A percentile compares a stretch with the other conserved stretches of the same genome.
Conservation (phyloP, 2,329 filamentous ascomycete genomes). For the Ambrosiella beaveri region DNA sequence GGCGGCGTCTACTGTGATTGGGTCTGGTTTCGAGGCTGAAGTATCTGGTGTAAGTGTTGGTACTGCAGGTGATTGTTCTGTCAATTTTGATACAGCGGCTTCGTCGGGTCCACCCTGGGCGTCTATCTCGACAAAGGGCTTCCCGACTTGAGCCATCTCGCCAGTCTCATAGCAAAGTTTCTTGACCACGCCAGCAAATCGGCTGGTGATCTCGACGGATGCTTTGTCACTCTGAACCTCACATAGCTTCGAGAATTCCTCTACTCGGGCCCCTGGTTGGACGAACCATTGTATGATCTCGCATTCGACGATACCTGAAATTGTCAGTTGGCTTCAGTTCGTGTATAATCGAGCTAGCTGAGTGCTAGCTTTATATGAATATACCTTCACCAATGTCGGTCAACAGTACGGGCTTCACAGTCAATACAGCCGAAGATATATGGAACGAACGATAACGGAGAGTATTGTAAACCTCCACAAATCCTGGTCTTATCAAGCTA, state of each 20-base stretch:
- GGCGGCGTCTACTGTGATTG: too few relatives aligned
- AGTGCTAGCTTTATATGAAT: constrained; percentile 13
- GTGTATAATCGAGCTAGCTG: background rate
- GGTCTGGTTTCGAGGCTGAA: too few relatives aligned
- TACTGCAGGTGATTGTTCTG: background rate
- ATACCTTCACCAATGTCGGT: constrained; percentile 75
- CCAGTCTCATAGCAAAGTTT: constrained; percentile 91
- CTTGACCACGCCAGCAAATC: constrained; percentile 89
- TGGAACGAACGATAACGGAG: background rate
- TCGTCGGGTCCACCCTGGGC: constrained; percentile 52
- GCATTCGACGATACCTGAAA: constrained; percentile 81
- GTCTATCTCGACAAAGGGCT: constrained; percentile 88
- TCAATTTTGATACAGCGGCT: background rate
- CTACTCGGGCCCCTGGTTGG: constrained; percentile 81
- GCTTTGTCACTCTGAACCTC: constrained; percentile 99
- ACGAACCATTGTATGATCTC: constrained; percentile 99
- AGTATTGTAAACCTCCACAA: background rate
- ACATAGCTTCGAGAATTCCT: constrained; percentile 95
- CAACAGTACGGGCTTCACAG: constrained; percentile 62
- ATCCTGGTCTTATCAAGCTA: background rate
- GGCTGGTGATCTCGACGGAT: constrained; percentile 76
- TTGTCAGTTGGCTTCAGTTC: background rate
- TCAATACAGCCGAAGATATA: constrained; percentile 19
- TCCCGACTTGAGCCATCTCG: constrained; percentile 89
- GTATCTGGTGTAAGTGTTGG: too few relatives aligned